Evolutionary conservation across 768 basidiomycete genomes (phyloP).

Genomic region (Sistotremastrum niveocremeum): DNA sequence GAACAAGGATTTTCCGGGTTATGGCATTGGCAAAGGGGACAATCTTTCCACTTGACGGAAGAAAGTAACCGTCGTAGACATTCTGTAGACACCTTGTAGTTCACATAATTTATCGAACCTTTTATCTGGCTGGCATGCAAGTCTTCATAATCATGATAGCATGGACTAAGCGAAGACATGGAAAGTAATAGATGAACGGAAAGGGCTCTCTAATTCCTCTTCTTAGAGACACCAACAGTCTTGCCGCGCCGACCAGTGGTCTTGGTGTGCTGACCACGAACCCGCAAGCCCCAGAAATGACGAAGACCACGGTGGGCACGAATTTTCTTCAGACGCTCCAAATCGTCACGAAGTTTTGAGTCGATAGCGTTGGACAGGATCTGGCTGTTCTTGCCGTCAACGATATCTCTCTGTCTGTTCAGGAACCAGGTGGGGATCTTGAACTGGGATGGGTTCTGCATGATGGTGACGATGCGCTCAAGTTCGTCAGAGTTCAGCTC

Average conservation of each 20-base stretch:
- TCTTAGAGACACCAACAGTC: slow-evolving; percentile 95
- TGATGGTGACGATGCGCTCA: slow-evolving; percentile 96
- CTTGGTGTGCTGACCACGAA: slow-evolving; percentile 98
- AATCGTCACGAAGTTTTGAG: slow-evolving; percentile 95
- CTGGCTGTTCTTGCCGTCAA: slow-evolving; percentile 94
- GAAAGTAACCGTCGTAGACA: too few species aligned
- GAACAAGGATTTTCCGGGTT: too few species aligned
- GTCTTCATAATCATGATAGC: neutral
- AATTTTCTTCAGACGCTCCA: slow-evolving; percentile 99
- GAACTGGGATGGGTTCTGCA: slow-evolving; percentile 98
- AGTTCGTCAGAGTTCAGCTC: slow-evolving; percentile 99
- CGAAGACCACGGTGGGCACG: slow-evolving; percentile 88
- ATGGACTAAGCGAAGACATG: neutral
- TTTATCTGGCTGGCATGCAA: too few species aligned
- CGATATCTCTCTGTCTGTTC: slow-evolving; percentile 97
- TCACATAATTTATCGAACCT: too few species aligned
- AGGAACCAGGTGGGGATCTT: slow-evolving; percentile 99
- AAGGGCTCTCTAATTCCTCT: slow-evolving; percentile 36
- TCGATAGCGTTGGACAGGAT: slow-evolving; percentile 94
- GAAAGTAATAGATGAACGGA: neutral
- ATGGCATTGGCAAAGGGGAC: too few species aligned
- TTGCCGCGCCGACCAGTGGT: slow-evolving; percentile 95
- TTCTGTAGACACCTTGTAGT: too few species aligned
- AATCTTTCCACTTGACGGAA: too few species aligned
- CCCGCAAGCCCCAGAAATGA: slow-evolving; percentile 90